Evolutionary conservation across 2,329 filamentous ascomycete genomes (phyloP).

Genomic region (Aureobasidium sp.): DNA sequence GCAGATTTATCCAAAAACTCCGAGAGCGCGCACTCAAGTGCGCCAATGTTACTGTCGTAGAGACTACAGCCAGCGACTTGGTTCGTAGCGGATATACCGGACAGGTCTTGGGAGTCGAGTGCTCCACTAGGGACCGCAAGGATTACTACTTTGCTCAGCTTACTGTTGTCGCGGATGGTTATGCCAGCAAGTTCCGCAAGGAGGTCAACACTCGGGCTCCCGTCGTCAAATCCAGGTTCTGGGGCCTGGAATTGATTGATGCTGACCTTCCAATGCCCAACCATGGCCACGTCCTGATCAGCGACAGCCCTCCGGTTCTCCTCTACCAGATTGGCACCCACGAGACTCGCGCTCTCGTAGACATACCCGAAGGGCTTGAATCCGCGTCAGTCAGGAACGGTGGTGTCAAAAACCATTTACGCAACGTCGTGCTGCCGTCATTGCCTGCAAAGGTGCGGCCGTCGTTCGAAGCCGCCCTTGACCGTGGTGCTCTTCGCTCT

Average conservation of each 20-base stretch:
- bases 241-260: slow-evolving; percentile 85
- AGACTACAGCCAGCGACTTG: slow-evolving; percentile 74
- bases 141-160: slow-evolving; percentile 81
- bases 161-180: slow-evolving; percentile 87
- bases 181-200: slow-evolving; percentile 85
- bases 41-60: slow-evolving; percentile 80
- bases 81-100: slow-evolving; percentile 60
- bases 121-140: slow-evolving; percentile 48
- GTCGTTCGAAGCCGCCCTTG: slow-evolving; percentile 66
- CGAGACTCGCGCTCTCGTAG: slow-evolving; percentile 84
- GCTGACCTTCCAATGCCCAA: slow-evolving; percentile 64
- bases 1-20: slow-evolving; percentile 78
- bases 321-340: slow-evolving; percentile 95
- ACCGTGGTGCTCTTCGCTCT: slow-evolving; percentile 65
- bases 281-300: slow-evolving; percentile 83
- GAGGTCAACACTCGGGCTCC: slow-evolving; percentile 60
- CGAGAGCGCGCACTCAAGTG: slow-evolving; percentile 64
- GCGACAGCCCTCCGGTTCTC: slow-evolving; percentile 67
- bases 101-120: slow-evolving; percentile 76
- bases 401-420: slow-evolving; percentile 76
- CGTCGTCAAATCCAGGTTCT: slow-evolving; percentile 77
- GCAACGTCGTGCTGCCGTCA: slow-evolving; percentile 67
- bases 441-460: slow-evolving; percentile 66
- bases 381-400: slow-evolving; percentile 65
- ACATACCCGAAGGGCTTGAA: slow-evolving; percentile 70